Base-by-base conservation (phyloP, 2,329 filamentous ascomycete genomes). In the Pestalotiopsis sp. region DNA sequence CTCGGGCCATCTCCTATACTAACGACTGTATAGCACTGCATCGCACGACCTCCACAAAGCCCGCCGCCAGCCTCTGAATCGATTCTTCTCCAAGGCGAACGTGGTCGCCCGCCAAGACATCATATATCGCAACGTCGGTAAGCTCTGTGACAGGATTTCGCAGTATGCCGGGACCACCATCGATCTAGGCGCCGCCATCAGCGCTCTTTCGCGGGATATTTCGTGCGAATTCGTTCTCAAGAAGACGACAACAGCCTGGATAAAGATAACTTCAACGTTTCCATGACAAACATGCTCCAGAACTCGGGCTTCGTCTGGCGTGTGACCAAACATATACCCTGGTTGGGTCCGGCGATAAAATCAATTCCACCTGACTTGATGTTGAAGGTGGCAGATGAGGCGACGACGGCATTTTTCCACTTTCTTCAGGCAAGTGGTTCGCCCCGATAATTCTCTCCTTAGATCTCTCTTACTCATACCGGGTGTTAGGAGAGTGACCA, bases 51-150 rank as follows among this genome's bases (percentile, higher is more conserved):
- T 68, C 14, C 72, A 75, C 66, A 71, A 72, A 52, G 59, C 68
- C 20, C 71, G 69, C n/a, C 72, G 74, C 17, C 67, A 62, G 7
- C 64, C 72, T 17, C 45, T 75, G 20, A 70, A 49, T 38, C 69
- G 70, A 7, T 71, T 72, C 67, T 76, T 75, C 59, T 75, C 74
- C 2, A 73, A 73, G 61, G 59, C 58, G 49, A 71, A 69, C 7
- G 68, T 75, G 45, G 39, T 49, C 25, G 59, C 52, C 36, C 68
- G 69, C 5, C 69, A 72, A 57, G 67, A 67, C n/a, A 68, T 71
- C 12, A 58, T 58, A 4, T 4, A 23, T 12, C n/a, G 55, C 9
- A 13, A 58, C 20, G 55, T 58, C 55, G 4, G 20, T 12, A 27
- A 23, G 4, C 55, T 58, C 20, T 58, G n/a, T 27, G 55, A 58